A percentile compares a stretch with the other conserved stretches of the same genome.
Evolutionary conservation across 768 basidiomycete genomes (phyloP).

Genomic region (Podaxis mareebaensis): DNA sequence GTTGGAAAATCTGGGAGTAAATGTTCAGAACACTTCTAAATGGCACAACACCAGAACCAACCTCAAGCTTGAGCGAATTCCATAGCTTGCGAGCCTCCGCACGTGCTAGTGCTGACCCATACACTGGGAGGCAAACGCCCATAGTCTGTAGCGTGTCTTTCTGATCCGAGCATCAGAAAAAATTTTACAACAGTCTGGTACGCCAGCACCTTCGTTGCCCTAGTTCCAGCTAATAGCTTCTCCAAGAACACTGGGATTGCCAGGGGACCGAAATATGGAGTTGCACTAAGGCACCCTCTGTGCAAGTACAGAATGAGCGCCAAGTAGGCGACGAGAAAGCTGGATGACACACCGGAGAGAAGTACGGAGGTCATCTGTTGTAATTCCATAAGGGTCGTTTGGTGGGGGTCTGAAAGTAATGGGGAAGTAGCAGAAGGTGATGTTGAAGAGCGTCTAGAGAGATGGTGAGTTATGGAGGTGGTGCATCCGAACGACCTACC

Average conservation of each 20-base stretch:
- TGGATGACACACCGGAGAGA: slow-evolving; percentile 56
- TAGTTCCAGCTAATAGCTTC: slow-evolving; percentile 82
- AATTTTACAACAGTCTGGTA: not conserved
- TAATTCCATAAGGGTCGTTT: slow-evolving; percentile 92
- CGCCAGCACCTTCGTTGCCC: slow-evolving; percentile 72
- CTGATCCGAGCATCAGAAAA: slow-evolving; percentile 39
- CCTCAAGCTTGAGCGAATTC: slow-evolving; percentile 91
- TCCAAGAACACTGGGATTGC: slow-evolving; percentile 90
- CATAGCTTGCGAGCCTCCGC: slow-evolving; percentile 78
- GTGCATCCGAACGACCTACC: slow-evolving; percentile 42
- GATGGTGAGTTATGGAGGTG: slow-evolving; percentile 1
- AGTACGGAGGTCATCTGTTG: slow-evolving; percentile 78
- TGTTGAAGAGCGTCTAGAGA: slow-evolving; percentile 82
- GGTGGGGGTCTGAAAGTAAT: slow-evolving; percentile 95
- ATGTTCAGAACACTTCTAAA: not conserved
- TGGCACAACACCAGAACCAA: slow-evolving; percentile 46
- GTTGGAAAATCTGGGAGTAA: slow-evolving; percentile 80
- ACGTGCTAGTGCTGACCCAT: slow-evolving; percentile 64
- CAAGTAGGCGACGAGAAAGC: not conserved
- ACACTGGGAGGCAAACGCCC: slow-evolving; percentile 76
- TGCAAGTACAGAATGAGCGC: slow-evolving; percentile 1
- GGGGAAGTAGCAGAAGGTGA: slow-evolving; percentile 98
- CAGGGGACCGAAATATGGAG: slow-evolving; percentile 78
- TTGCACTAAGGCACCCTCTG: slow-evolving; percentile 75
- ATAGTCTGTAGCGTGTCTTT: slow-evolving; percentile 85